Evolutionary conservation across 164 flowering plant genomes (phyloP), one percentile per base, ranked within the genome.

Genomic region (Piper longum): DNA sequence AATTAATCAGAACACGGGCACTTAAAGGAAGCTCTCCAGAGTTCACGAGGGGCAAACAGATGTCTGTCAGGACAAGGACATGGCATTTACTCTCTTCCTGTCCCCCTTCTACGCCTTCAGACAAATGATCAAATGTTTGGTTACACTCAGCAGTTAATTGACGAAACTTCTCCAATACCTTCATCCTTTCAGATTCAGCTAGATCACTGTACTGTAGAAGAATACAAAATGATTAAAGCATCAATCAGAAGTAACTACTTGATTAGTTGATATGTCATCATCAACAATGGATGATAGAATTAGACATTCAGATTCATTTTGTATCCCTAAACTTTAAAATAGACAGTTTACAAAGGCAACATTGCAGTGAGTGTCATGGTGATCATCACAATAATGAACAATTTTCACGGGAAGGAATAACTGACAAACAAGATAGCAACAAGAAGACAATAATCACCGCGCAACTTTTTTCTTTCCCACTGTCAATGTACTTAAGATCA

Each of bases 1-100:
- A 91, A 70, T 91, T 90, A 64, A 95, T 88, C 69, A 91, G 65
- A 66, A 91, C 75, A 59, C 83, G 88, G 66, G 96, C 89, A 64
- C 81, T 68, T 57, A 89, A 51, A 43, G 95, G 82, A 7, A 84
- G 71, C 76, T 95, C 97, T 58, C 88, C 91, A 7, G 83, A 77
- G 62, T 83, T 69, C 68, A 85, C 61, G 68, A 87, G 69, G 6
- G 97, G 99, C 71, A 95, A 84, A 75, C 99, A 95, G 13, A 84
- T 84, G 76, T 95, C 97, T 11, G 97, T 89, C 12, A 81, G 85
- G 69, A 95, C 83, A 0, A 95, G 62, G 80, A 91, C 71, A 62
- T 71, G 76, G 19, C 93, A 91, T 67, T 80, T 85, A 5, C 62
- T 63, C 61, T 78, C 87, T 43, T 77, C 77, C 39, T 70, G 67